Evolutionary conservation across 2,329 filamentous ascomycete species (phyloP).

Genomic region (Penicillium griseofulvum): DNA sequence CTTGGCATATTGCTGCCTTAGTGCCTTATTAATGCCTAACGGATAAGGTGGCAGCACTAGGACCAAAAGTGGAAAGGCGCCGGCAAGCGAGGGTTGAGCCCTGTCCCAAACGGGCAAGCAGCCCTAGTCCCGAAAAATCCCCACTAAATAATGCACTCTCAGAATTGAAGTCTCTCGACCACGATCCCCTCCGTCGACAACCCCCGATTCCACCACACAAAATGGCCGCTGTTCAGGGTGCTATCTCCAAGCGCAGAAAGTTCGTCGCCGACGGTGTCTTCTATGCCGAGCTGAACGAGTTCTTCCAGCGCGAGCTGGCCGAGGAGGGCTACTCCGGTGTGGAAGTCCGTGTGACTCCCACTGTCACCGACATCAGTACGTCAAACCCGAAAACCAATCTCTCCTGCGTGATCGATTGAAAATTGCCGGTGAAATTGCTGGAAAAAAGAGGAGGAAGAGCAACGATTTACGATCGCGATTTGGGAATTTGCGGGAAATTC

Average conservation of each 20-base stretch:
- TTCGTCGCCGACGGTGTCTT: constrained; percentile 98
- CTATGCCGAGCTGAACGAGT: constrained; percentile 99
- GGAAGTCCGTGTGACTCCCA: constrained; percentile 99
- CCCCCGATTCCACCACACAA: constrained; percentile 36
- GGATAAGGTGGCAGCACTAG: constrained; percentile 8
- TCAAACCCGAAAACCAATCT: constrained; percentile 25
- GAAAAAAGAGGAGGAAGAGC: constrained; percentile 9
- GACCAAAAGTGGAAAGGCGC: constrained; percentile 24
- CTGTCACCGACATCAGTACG: constrained; percentile 96
- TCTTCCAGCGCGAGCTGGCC: constrained; percentile 99
- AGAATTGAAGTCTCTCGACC: constrained; percentile 34
- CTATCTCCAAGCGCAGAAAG: constrained; percentile 58
- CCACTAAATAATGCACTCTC: constrained; percentile 40
- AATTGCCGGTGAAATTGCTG: constrained; percentile 11
- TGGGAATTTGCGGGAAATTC: constrained; percentile 3
- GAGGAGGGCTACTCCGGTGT: constrained; percentile 99
- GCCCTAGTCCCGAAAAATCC: constrained; percentile 37
- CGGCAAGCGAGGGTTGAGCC: constrained; percentile 43
- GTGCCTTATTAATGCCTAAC: constrained; percentile 10
- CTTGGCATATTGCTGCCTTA: constrained; percentile 1
- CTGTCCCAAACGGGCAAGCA: constrained; percentile 36
- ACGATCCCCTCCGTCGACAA: constrained; percentile 38
- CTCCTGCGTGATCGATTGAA: constrained; percentile 15
- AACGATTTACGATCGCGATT: not conserved
- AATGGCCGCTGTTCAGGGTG: constrained; percentile 53